Percentiles rank a stretch among this genome's conserved stretches.
Conservation (phyloP, 345 rosid species). For the Camelina sativa region DNA sequence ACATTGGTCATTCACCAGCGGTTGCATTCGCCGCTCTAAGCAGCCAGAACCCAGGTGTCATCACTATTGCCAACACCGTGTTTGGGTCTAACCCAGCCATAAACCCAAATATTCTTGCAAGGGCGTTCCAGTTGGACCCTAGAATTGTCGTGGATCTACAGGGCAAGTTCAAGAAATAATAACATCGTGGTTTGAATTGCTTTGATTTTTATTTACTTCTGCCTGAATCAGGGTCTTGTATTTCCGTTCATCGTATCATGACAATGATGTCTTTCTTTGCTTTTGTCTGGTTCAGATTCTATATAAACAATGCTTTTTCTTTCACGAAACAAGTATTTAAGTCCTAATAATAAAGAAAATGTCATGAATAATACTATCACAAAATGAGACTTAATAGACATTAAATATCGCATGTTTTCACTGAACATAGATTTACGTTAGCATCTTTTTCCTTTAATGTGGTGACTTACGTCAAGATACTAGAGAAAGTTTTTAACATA, state of each 20-base stretch:
- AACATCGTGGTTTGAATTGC: neutral
- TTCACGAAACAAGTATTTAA: no score
- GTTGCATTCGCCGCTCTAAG: conserved; percentile 27
- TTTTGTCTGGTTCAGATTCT: neutral
- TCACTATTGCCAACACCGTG: conserved; percentile 32
- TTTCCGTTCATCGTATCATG: neutral
- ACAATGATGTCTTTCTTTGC: neutral
- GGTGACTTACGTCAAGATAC: no score
- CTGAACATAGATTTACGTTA: no score
- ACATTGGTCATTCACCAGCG: neutral
- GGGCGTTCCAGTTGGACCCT: conserved; percentile 32
- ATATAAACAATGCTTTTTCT: neutral
- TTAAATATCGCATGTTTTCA: no score
- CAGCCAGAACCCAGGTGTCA: conserved; percentile 35
- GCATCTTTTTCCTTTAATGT: no score
- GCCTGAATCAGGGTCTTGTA: neutral
- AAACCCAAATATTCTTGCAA: conserved; percentile 20
- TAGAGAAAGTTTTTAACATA: no score
- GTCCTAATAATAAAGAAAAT: no score
- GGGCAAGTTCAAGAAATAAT: neutral
- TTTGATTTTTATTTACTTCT: neutral
- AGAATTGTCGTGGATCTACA: conserved; percentile 16
- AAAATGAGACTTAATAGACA: no score
- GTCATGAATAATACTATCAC: no score
- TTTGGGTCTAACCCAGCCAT: conserved; percentile 34